These are phyloP conservation scores for Gracilariopsis chorda DNA, from an alignment of 23 red algal species.

Conservation along the genomic window DNA sequence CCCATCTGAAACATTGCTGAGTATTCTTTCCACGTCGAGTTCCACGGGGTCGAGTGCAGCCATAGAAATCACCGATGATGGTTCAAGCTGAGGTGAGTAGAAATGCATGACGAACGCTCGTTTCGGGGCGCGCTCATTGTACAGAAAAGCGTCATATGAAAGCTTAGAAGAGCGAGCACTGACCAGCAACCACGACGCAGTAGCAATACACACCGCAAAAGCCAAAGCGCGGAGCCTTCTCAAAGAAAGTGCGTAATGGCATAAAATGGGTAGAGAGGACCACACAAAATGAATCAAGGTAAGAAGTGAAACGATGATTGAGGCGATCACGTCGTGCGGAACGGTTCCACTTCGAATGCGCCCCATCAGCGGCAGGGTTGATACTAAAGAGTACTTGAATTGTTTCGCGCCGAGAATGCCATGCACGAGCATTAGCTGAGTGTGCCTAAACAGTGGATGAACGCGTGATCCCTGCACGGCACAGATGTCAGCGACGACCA, in stretches of 20 bases:
- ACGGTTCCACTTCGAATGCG: constrained; percentile 25
- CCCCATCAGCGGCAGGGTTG: constrained; percentile 30
- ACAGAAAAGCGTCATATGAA: not conserved
- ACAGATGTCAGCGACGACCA: constrained; percentile 12
- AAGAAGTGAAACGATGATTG: constrained; percentile 23
- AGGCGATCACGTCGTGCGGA: constrained; percentile 45
- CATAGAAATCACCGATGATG: not conserved
- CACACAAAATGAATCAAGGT: constrained; percentile 12
- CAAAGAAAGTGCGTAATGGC: not conserved
- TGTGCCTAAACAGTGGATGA: constrained; percentile 13
- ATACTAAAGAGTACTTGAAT: not conserved
- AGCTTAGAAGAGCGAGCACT: not conserved
- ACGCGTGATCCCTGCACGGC: constrained; percentile 17
- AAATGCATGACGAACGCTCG: constrained; percentile 39
- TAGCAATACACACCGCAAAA: not conserved
- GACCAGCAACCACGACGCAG: not conserved
- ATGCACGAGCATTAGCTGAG: not conserved
- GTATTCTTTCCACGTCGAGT: not conserved
- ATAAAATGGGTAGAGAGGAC: constrained; percentile 28
- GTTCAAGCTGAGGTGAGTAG: constrained; percentile 13
- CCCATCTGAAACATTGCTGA: not conserved
- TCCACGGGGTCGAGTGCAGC: not conserved
- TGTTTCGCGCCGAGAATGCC: not conserved
- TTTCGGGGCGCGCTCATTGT: constrained; percentile 29
- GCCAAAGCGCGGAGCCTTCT: not conserved